Evolutionary conservation across 306 rosid species (phyloP), one percentile per base, ranked within the genome.

Genomic region (Nissolia schottii): DNA sequence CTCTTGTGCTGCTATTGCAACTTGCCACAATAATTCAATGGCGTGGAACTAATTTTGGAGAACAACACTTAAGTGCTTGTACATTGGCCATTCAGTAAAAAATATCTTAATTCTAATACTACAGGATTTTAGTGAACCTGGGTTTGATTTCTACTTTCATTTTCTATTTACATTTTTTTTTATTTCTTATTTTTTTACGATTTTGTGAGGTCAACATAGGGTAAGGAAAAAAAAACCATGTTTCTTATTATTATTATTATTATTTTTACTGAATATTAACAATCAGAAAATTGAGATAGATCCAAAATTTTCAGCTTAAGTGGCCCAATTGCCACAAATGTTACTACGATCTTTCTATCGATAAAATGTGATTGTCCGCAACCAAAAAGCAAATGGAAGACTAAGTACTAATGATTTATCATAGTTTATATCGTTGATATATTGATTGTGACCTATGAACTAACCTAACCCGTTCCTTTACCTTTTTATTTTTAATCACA

Each of bases 11-110:
- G 71, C 50, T 71, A 72, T 61, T 40, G 24, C 59, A 60, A 45
- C 20, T 45, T 45, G 51, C 51, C n/a, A n/a, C n/a, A n/a, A n/a
- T n/a, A 70, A 15, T 75, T 72, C 53, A 54, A 63, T 80, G 71
- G 51, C 32, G 8, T 38, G 69, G 67, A 45, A 63, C 78, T 60
- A 22, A 45, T 64, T 54, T 56, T 22, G 51, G 31, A 12, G 15
- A 75, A 61, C 67, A 29, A 61, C 80, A n/a, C n/a, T n/a, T 43
- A 1, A 40, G 88, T 92, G 87, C 79, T 71, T 76, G 58, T 74
- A 82, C 89, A 86, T 82, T 90, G 90, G 81, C 80, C 79, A 81
- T 78, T 74, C 71, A 76, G 31, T 62, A 79, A 55, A 68, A 70
- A 48, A 8, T 7, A 64, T n/a, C 12, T 70, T 38, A 14, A 46